These are phyloP conservation scores for Dalbergia cultrata DNA, from an alignment of 306 rosid species.

Conservation along the genomic window DNA sequence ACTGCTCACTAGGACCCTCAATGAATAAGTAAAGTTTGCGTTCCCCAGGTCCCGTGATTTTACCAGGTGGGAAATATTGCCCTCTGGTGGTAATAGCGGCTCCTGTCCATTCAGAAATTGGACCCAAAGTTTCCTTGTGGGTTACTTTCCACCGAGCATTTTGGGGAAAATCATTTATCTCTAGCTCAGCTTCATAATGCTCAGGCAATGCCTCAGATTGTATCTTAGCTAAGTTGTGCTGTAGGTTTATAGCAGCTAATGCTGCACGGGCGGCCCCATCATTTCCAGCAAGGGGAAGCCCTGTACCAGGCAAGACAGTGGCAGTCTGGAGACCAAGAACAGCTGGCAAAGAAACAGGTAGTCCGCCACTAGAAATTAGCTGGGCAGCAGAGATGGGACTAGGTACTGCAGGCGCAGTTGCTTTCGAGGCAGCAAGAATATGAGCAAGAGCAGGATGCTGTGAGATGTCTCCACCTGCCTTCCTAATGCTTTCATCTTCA, in stretches of 20 bases:
- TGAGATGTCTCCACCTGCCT: slow-evolving; percentile 84
- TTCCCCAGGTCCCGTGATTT: slow-evolving; percentile 82
- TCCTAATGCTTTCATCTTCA: slow-evolving; percentile 88
- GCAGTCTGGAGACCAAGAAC: slow-evolving; percentile 70
- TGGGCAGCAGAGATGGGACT: slow-evolving; percentile 66
- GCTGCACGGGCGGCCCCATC: slow-evolving; percentile 91
- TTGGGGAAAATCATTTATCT: slow-evolving; percentile 97
- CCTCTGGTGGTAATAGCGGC: slow-evolving; percentile 99
- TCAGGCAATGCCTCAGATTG: slow-evolving; percentile 90
- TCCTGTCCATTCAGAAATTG: slow-evolving; percentile 94
- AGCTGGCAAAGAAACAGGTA: slow-evolving; percentile 71
- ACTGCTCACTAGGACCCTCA: slow-evolving; percentile 91
- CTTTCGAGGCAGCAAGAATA: slow-evolving; percentile 81
- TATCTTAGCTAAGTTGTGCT: slow-evolving; percentile 86
- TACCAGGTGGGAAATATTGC: slow-evolving; percentile 86
- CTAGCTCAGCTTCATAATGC: slow-evolving; percentile 93
- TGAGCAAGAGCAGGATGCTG: slow-evolving; percentile 92
- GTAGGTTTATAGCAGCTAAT: slow-evolving; percentile 90
- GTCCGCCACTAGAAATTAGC: slow-evolving; percentile 69
- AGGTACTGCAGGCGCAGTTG: slow-evolving; percentile 55
- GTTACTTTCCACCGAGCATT: slow-evolving; percentile 98
- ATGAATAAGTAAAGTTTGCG: slow-evolving; percentile 95
- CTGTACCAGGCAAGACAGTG: slow-evolving; percentile 63
- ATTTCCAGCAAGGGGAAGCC: slow-evolving; percentile 61
- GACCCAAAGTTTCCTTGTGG: slow-evolving; percentile 95